phyloP scores from a whole-genome alignment of 2,329 filamentous ascomycete genomes.

The Trichothecium sympodiale region DNA sequence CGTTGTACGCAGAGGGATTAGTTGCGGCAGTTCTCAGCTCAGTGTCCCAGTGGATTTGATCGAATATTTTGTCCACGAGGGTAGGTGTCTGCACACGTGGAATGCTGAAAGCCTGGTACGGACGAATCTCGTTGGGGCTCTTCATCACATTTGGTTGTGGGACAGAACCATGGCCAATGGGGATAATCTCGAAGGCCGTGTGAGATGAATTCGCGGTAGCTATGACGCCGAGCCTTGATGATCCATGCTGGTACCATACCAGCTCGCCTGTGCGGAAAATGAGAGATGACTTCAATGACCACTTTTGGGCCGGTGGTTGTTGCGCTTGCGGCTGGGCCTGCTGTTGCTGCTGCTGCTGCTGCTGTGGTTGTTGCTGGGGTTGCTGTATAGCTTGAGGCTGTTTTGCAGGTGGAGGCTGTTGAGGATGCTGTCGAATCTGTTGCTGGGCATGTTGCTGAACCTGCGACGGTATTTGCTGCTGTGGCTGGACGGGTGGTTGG shows the following conservation, averaged over 20 bases:
- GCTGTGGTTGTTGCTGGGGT: slow-evolving; percentile 10
- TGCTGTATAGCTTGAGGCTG: slow-evolving; percentile 4
- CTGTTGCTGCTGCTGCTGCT: slow-evolving; percentile 6
- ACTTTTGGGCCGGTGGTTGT: slow-evolving; percentile 9
- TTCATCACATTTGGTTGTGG: slow-evolving; percentile 27
- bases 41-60: slow-evolving; percentile 30
- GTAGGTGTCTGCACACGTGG: slow-evolving; percentile 28
- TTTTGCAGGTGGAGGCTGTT: slow-evolving; percentile 1
- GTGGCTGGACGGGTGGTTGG: background rate
- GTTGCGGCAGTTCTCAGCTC: slow-evolving; percentile 13
- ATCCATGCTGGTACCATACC: slow-evolving; percentile 37
- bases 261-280: slow-evolving; percentile 38
- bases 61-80: slow-evolving; percentile 26
- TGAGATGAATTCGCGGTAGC: slow-evolving; percentile 14
- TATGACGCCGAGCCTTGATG: slow-evolving; percentile 34
- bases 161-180: slow-evolving; percentile 26
- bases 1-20: slow-evolving; percentile 18
- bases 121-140: slow-evolving; percentile 29
- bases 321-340: background rate
- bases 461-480: slow-evolving; percentile 10
- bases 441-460: slow-evolving; percentile 9
- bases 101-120: slow-evolving; percentile 40
- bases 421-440: background rate
- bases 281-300: slow-evolving; percentile 21
- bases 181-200: slow-evolving; percentile 25